Evolutionary conservation across 2,329 filamentous ascomycete genomes (phyloP), one percentile per base, ranked within the genome.

Genomic region (Curvularia hawaiiensis): DNA sequence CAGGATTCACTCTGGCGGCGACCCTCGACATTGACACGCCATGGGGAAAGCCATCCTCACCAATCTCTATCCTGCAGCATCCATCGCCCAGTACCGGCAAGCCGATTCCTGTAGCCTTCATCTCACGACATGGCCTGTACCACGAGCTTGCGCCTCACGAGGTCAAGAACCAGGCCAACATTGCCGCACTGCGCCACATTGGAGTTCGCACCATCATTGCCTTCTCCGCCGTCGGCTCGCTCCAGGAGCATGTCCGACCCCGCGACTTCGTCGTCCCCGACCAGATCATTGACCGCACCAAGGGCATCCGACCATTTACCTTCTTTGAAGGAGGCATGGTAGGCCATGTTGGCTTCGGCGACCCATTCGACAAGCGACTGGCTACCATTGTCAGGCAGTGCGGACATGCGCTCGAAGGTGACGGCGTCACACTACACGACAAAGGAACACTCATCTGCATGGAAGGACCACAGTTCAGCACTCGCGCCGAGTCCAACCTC

Each of bases 391-490:
- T 98, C 60, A 84, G 88, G 72, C 82, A 83, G 56, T 97, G 92
- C 76, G 93, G 92, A 11, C 83, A 86, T 71, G 83, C 81, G 57
- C 84, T 97, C 75, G 86, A 91, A 69, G 92, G 94, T 48, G 92
- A 97, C 5, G 91, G 91, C 51, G 90, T 97, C 18, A 85, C 85
- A 16, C 80, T 98, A 67, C 95, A 99, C 77, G 88, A 91, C 67
- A 88, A 86, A 66, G 95, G 94, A 44, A 91, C 90, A 2, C 79
- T 98, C 59, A 84, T 99, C 68, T 97, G 93, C 81, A 99, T 99
- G 90, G 95, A 99, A 84, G 95, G 95, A n/a, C 95, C 95, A 20
- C 92, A 97, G 71, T 99, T 99, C 84, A 95, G 90, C 60, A 98
- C 95, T 18, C 92, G 95, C 61, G 94, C 95, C 57, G 95, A 99